phyloP scores from a whole-genome alignment of 345 rosid genomes.

The Brassica nigra region DNA sequence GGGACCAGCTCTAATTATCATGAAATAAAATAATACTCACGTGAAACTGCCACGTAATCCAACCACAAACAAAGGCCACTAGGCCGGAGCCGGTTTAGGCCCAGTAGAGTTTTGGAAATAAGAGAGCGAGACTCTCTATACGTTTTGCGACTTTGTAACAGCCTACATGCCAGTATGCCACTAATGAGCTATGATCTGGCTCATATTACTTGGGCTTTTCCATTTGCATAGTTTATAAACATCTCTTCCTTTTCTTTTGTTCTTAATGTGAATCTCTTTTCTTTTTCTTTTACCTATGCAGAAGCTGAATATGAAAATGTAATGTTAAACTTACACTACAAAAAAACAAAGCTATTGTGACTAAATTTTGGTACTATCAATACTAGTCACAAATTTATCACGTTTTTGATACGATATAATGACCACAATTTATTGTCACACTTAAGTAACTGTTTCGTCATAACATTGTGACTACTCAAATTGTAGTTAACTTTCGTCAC shows the following conservation, averaged over 20 bases:
- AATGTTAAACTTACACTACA: not conserved
- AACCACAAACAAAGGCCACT: conserved; percentile 15
- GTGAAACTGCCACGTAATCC: conserved; percentile 22
- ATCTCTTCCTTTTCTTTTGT: not conserved
- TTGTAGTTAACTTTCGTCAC: too few species aligned
- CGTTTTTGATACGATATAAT: too few species aligned
- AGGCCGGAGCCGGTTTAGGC: not conserved
- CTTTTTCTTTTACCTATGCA: not conserved
- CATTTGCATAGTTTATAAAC: not conserved
- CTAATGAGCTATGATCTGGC: not conserved
- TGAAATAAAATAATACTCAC: not conserved
- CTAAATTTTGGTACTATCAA: too few species aligned
- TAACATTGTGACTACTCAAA: too few species aligned
- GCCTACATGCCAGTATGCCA: conserved; percentile 1
- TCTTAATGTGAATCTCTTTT: not conserved
- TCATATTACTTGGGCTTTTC: conserved; percentile 2
- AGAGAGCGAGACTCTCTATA: not conserved
- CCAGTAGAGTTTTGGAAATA: not conserved
- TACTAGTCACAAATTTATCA: too few species aligned
- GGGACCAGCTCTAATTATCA: conserved; percentile 1
- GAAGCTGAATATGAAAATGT: not conserved
- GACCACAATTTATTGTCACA: too few species aligned
- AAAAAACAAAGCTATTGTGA: too few species aligned
- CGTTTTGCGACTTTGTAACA: not conserved
- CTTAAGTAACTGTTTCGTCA: too few species aligned